Conservation (phyloP, 495 filamentous ascomycete genomes). For the Penicillium mononematosum region DNA sequence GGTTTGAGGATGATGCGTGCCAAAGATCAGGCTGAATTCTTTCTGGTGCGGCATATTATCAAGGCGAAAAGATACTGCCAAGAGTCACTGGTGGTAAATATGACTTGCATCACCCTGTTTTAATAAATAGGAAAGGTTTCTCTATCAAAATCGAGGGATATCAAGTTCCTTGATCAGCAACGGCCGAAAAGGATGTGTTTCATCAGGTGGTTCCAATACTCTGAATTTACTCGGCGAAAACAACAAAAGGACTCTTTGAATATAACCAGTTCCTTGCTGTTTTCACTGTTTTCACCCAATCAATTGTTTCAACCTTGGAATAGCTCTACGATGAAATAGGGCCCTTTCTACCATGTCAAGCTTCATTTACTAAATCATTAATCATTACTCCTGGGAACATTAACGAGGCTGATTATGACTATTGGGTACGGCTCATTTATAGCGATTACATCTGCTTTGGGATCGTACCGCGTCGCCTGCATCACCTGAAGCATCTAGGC, state of each 20-base stretch:
- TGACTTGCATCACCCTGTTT: slow-evolving; percentile 6
- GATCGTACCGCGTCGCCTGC: slow-evolving; percentile 13
- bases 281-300: not conserved
- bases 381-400: not conserved
- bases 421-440: not conserved
- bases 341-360: not conserved
- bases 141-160: not conserved
- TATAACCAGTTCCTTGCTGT: not conserved
- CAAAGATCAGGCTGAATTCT: not conserved
- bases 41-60: not conserved
- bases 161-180: not conserved
- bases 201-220: not conserved
- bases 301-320: not conserved
- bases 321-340: not conserved
- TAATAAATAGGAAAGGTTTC: not conserved
- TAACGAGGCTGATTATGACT: not conserved
- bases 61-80: not conserved
- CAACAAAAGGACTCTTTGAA: not conserved
- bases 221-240: not conserved
- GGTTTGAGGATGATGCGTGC: slow-evolving; percentile 5
- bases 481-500: slow-evolving; percentile 10
- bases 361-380: not conserved
- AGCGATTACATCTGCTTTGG: slow-evolving; percentile 4
- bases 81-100: not conserved
- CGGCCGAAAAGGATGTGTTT: not conserved